phyloP scores from a whole-genome alignment of 208 protist genomes.

The Wallacemonas sp. region DNA sequence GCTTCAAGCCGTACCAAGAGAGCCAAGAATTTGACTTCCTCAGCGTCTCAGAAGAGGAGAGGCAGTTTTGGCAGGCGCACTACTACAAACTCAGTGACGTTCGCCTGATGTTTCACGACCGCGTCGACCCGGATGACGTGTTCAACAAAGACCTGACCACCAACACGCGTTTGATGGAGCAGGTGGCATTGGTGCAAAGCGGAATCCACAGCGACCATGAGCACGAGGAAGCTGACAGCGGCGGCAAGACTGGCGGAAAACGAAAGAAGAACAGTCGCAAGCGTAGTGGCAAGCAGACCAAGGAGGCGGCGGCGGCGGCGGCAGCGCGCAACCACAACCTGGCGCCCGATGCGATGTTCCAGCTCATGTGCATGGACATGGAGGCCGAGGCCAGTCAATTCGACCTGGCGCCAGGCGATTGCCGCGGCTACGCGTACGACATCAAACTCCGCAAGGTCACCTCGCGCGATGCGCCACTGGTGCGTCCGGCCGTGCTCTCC shows the following conservation, averaged over 20 bases:
- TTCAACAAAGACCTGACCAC: neutral
- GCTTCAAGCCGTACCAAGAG: constrained; percentile 14
- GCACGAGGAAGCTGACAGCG: too few species aligned
- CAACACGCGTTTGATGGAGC: constrained; percentile 4
- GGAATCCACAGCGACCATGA: constrained; percentile 2
- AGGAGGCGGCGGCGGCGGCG: constrained; percentile 17
- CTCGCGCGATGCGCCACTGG: constrained; percentile 51
- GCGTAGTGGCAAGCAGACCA: constrained; percentile 20
- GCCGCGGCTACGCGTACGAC: constrained; percentile 67
- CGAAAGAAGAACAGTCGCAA: constrained; percentile 19
- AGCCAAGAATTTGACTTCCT: constrained; percentile 16
- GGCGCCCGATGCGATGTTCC: constrained; percentile 50
- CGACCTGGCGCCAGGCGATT: constrained; percentile 67
- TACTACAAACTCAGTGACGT: constrained; percentile 71
- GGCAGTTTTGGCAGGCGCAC: constrained; percentile 78
- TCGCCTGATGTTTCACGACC: constrained; percentile 74
- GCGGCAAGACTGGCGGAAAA: too few species aligned
- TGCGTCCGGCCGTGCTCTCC: constrained; percentile 61
- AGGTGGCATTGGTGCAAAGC: constrained; percentile 10
- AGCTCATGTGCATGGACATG: constrained; percentile 82
- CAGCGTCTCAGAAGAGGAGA: constrained; percentile 58
- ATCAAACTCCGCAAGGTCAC: constrained; percentile 73
- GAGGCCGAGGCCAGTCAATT: constrained; percentile 60
- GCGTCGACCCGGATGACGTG: constrained; percentile 57
- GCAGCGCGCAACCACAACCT: constrained; percentile 2